phyloP scores from a whole-genome alignment of 441 rosid species.

The Capsella rubella region DNA sequence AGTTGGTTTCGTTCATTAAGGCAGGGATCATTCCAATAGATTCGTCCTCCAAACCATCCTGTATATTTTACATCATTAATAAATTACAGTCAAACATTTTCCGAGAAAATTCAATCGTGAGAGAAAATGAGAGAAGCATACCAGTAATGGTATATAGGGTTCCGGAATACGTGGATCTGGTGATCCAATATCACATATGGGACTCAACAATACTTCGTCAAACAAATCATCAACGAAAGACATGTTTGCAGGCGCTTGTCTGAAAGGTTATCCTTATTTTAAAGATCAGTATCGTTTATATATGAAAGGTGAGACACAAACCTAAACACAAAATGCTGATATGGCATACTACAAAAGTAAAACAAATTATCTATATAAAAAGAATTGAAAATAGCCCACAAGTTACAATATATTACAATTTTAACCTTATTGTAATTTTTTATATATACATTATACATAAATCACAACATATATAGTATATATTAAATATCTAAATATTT shows the following conservation, averaged over 20 bases:
- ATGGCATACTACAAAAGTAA: neutral
- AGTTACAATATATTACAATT: neutral
- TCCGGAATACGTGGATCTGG: neutral
- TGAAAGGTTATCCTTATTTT: neutral
- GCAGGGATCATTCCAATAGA: too few species aligned
- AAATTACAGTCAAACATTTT: neutral
- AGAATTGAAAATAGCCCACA: neutral
- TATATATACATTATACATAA: neutral
- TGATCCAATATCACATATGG: neutral
- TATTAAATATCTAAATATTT: neutral
- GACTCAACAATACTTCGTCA: neutral
- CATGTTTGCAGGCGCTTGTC: neutral
- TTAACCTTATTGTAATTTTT: neutral
- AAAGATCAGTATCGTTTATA: neutral
- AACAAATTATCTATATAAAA: neutral
- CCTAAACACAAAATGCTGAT: neutral
- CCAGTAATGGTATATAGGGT: neutral
- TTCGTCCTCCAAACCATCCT: neutral
- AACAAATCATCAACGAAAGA: neutral
- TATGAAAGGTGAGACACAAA: neutral
- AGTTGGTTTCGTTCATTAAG: neutral
- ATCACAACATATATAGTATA: neutral
- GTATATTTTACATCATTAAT: neutral
- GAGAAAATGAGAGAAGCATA: neutral
- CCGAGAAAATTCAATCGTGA: neutral